Percentiles rank a stretch among this genome's conserved stretches.
These are phyloP conservation scores for Bipolaris gigantea DNA, from an alignment of 2,329 filamentous ascomycete species.

Conservation along the genomic window DNA sequence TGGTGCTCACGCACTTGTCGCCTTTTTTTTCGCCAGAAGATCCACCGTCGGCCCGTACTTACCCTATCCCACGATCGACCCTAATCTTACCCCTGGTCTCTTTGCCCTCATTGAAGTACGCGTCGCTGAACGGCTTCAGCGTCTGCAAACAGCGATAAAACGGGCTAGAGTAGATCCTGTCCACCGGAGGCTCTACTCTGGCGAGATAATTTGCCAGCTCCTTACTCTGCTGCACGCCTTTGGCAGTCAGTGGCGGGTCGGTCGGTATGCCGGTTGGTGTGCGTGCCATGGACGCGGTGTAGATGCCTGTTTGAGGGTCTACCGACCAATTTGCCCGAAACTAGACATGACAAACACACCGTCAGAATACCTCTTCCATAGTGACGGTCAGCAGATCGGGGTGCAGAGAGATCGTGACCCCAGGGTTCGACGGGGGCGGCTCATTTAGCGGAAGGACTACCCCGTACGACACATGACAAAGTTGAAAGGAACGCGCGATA, in stretches of 20 bases:
- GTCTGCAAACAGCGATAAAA: slow-evolving; percentile 49
- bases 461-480: slow-evolving; percentile 11
- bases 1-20: too few relatives aligned
- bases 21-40: too few relatives aligned
- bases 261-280: slow-evolving; percentile 86
- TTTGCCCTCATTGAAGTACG: slow-evolving; percentile 34
- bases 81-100: slow-evolving; percentile 47
- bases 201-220: slow-evolving; percentile 71
- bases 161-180: slow-evolving; percentile 67
- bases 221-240: slow-evolving; percentile 80
- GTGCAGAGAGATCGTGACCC: not conserved
- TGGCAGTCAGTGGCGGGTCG: slow-evolving; percentile 82
- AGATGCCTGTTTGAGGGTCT: slow-evolving; percentile 76
- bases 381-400: slow-evolving; percentile 7
- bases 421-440: not conserved
- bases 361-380: slow-evolving; percentile 26
- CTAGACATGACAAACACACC: slow-evolving; percentile 43
- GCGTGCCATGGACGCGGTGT: slow-evolving; percentile 63
- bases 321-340: slow-evolving; percentile 91
- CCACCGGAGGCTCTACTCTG: slow-evolving; percentile 66
- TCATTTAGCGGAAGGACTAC: slow-evolving; percentile 3
- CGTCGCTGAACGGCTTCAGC: slow-evolving; percentile 44
- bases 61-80: slow-evolving; percentile 58
- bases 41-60: slow-evolving; percentile 16
- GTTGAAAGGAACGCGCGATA: slow-evolving; percentile 3